Evolutionary conservation across 148 eudicot species (phyloP), one percentile per base, ranked within the genome.

Genomic region (Pouteria glomerata): DNA sequence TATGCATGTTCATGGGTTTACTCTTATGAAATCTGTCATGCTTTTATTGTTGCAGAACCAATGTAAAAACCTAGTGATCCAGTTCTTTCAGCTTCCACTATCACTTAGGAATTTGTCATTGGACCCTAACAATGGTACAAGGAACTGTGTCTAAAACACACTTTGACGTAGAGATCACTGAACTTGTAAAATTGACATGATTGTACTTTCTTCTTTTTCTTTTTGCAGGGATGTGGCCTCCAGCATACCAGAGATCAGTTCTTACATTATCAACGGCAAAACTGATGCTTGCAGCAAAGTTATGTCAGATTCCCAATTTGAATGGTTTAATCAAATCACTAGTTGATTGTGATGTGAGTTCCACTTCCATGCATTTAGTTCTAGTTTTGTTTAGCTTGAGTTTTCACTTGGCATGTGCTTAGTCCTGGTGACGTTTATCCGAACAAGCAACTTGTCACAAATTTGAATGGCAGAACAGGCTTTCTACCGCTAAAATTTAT

Each of bases 21-120:
- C 19, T 51, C 64, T 69, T 44, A 30, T 10, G 42, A 23, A 12
- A 18, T 14, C 44, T 52, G 35, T 51, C 6, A 13, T 30, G 42
- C 52, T 71, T 26, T 23, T 45, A 6, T 6, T 69, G 47, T 72
- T 84, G 86, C 93, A 95, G 99, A 82, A 76, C 63, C 62, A 79
- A 18, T 80, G 65, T 61, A 77, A 73, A 62, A 84, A 75, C 73
- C 77, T 86, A 16, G 84, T 86, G 29, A 81, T 84, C 65, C 86
- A 90, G 63, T 76, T 90, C 81, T 95, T 89, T 82, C 99, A 95
- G 85, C 87, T 95, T 61, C 88, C 96, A 47, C 63, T 95, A 47
- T 84, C 99, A 6, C 79, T 95, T 27, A 80, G 91, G 83, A 89
- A 80, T 82, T 72, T 85, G 21, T 73, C 96, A 35, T 63, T 91